Conservation (phyloP, 179 eudicot species). For the Silene coronaria region DNA sequence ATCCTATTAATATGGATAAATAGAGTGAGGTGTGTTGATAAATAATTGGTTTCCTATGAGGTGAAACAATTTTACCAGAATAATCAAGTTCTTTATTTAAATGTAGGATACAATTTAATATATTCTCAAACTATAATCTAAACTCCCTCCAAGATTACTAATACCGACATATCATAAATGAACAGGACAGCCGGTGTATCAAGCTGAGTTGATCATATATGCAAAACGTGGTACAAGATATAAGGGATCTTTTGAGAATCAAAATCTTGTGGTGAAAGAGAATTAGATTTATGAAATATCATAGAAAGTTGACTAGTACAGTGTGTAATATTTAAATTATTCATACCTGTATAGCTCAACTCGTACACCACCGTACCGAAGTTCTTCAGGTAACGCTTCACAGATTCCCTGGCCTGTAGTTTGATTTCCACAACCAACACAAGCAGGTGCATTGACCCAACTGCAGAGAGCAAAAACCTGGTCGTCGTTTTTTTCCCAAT, state of each 20-base stretch:
- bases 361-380: constrained; percentile 61
- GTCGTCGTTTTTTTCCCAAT: not conserved
- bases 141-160: not conserved
- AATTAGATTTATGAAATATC: not conserved
- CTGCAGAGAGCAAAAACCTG: constrained; percentile 30
- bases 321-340: not conserved
- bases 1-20: not conserved
- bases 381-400: constrained; percentile 55
- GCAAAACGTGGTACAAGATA: not conserved
- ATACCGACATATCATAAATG: not conserved
- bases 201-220: not conserved
- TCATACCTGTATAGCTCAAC: constrained; percentile 87
- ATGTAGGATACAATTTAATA: not conserved
- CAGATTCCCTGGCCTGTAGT: constrained; percentile 68
- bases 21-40: not conserved
- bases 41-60: not conserved
- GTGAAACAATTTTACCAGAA: too few species aligned
- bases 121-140: not conserved
- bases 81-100: too few species aligned
- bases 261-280: not conserved
- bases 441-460: constrained; percentile 87
- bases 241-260: not conserved
- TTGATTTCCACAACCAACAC: constrained; percentile 69
- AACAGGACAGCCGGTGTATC: not conserved
- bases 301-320: not conserved